phyloP scores from a whole-genome alignment of 1,284 basidiomycete genomes.

The Pseudozyma sp. region DNA sequence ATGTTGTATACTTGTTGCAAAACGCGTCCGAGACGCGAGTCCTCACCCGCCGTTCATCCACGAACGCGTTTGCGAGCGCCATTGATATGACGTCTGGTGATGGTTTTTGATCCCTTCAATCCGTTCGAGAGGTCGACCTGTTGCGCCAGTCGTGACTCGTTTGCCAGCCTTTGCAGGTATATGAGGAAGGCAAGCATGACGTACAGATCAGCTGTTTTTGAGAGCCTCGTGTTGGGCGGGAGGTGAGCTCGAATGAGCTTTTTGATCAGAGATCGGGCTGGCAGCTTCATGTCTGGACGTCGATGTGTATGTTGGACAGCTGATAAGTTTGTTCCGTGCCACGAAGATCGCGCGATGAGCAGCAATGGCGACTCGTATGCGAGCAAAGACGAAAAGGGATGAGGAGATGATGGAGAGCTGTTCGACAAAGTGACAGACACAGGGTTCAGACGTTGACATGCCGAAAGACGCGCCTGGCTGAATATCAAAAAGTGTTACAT shows the following conservation, averaged over 20 bases:
- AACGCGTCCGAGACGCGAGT: not conserved
- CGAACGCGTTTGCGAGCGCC: slow-evolving; percentile 46
- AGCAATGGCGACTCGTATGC: not conserved
- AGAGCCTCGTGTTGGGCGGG: slow-evolving; percentile 39
- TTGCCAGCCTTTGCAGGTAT: slow-evolving; percentile 45
- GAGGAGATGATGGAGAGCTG: slow-evolving; percentile 4
- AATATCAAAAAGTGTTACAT: slow-evolving; percentile 2
- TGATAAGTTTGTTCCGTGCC: no score
- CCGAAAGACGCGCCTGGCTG: slow-evolving; percentile 15
- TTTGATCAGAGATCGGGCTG: slow-evolving; percentile 43
- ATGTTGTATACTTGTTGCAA: no score
- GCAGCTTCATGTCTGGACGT: slow-evolving; percentile 33
- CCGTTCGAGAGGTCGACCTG: slow-evolving; percentile 48
- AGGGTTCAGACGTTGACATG: not conserved
- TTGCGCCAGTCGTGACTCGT: slow-evolving; percentile 40
- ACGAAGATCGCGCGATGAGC: not conserved
- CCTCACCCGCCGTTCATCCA: slow-evolving; percentile 9
- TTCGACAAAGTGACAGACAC: not conserved
- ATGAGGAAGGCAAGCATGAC: slow-evolving; percentile 48
- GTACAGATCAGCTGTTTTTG: slow-evolving; percentile 48
- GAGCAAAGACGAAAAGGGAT: not conserved
- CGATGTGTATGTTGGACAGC: no score
- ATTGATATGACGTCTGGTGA: slow-evolving; percentile 39
- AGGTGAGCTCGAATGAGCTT: slow-evolving; percentile 45
- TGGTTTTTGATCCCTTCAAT: slow-evolving; percentile 25